phyloP scores from a whole-genome alignment of 768 basidiomycete genomes.

The Calocybe cyanea region DNA sequence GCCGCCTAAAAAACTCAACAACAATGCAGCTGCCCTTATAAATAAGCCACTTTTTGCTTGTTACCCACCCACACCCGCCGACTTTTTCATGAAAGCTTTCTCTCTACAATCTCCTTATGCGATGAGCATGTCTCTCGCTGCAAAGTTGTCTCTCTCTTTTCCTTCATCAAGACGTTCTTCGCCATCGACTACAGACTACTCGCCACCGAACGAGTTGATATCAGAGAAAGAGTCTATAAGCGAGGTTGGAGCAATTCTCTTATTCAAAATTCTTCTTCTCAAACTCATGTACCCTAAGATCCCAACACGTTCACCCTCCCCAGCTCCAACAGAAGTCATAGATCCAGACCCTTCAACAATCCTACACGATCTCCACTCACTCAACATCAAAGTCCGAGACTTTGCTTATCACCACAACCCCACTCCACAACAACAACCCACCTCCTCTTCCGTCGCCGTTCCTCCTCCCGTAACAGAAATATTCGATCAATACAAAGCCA shows the following conservation, averaged over 20 bases:
- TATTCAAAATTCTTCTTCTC: neutral
- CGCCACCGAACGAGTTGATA: slow-evolving; percentile 1
- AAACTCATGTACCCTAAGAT: neutral
- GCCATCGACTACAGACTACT: slow-evolving; percentile 12
- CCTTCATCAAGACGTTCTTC: slow-evolving; percentile 8
- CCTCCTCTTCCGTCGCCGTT: too few relatives aligned
- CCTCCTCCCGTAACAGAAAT: slow-evolving; percentile 29
- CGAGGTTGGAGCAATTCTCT: neutral
- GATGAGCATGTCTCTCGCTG: slow-evolving; percentile 14
- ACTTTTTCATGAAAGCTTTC: slow-evolving; percentile 16
- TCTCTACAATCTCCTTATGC: slow-evolving; percentile 13
- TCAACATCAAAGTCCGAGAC: slow-evolving; percentile 38
- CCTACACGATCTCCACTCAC: slow-evolving; percentile 19
- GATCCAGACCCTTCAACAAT: slow-evolving; percentile 34
- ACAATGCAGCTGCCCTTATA: too few relatives aligned
- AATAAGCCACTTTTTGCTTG: too few relatives aligned
- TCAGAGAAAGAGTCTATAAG: neutral
- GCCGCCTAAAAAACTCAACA: too few relatives aligned
- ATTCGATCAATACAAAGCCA: slow-evolving; percentile 34
- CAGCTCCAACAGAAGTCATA: slow-evolving; percentile 32
- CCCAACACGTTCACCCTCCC: slow-evolving; percentile 24
- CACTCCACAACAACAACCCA: slow-evolving; percentile 4
- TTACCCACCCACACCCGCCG: too few relatives aligned
- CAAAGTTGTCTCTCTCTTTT: slow-evolving; percentile 11
- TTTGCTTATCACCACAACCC: slow-evolving; percentile 26